These are phyloP conservation scores for Ajuga chamaepitys DNA, from an alignment of 257 asterid genomes.

Conservation along the genomic window DNA sequence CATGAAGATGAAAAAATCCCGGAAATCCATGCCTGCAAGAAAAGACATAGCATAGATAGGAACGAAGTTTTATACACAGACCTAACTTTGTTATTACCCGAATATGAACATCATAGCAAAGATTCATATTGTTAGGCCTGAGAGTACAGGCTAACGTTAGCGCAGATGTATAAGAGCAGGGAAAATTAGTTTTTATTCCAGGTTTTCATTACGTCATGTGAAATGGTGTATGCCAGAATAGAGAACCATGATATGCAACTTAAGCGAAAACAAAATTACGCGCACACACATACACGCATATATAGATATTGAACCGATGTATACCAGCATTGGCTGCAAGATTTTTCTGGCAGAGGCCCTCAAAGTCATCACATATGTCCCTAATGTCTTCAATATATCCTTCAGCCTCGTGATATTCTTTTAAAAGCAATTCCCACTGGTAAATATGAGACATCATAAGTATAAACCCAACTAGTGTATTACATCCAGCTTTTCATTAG, in stretches of 20 bases:
- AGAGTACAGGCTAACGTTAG: too few species aligned
- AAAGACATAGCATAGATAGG: background rate
- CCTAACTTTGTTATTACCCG: background rate
- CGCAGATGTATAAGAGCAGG: too few species aligned
- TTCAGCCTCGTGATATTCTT: conserved; percentile 79
- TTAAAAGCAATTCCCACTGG: conserved; percentile 93
- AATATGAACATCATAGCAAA: background rate
- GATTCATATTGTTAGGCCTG: background rate
- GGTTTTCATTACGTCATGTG: too few species aligned
- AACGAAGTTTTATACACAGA: background rate
- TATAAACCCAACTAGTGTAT: background rate
- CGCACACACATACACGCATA: background rate
- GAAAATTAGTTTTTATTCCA: too few species aligned
- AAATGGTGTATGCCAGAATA: too few species aligned
- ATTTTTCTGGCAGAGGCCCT: conserved; percentile 87
- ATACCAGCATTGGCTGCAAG: conserved; percentile 93
- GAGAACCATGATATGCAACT: too few species aligned
- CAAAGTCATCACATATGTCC: conserved; percentile 86
- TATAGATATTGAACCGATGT: background rate
- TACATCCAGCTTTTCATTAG: background rate
- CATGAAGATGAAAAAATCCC: conserved; percentile 66
- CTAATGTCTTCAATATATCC: conserved; percentile 79
- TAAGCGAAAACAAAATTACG: too few species aligned
- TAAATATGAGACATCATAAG: conserved; percentile 8
- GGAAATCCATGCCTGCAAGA: conserved; percentile 72